A percentile compares a stretch with the other conserved stretches of the same genome.
Conservation (phyloP, 176 grass and related monocot genomes). For the Themeda triandra region DNA sequence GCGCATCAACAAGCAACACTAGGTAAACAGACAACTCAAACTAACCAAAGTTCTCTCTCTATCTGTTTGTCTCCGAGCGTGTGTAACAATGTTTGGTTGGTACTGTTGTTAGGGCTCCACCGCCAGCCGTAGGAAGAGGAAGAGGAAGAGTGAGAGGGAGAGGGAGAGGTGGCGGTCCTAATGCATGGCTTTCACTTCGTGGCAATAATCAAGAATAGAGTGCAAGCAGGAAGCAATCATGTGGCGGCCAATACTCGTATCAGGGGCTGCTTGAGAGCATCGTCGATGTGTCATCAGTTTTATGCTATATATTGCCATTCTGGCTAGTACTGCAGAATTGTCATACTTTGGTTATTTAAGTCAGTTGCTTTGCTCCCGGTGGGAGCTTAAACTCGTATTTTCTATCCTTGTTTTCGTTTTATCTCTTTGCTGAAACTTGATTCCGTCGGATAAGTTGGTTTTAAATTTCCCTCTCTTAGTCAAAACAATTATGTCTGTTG, state of each 20-base stretch:
- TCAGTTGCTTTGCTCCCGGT: not conserved
- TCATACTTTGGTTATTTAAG: not conserved
- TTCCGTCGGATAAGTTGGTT: not conserved
- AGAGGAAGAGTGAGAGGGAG: too few relatives aligned
- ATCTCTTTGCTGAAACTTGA: not conserved
- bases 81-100: not conserved
- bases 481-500: not conserved
- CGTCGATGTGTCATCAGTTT: not conserved
- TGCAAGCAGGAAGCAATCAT: not conserved
- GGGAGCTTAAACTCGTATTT: not conserved
- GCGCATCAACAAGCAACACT: not conserved
- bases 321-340: not conserved
- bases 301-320: not conserved
- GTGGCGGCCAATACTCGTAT: not conserved
- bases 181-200: not conserved
- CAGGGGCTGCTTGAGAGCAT: not conserved
- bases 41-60: not conserved
- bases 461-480: not conserved
- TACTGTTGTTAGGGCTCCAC: not conserved
- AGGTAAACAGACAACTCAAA: not conserved
- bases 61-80: not conserved
- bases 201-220: not conserved
- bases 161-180: not conserved
- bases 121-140: not conserved
- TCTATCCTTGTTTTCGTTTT: not conserved